Percentiles rank a stretch among this genome's conserved stretches.
These are phyloP conservation scores for Tuber borchii DNA, from an alignment of 495 filamentous ascomycete species.

Conservation along the genomic window DNA sequence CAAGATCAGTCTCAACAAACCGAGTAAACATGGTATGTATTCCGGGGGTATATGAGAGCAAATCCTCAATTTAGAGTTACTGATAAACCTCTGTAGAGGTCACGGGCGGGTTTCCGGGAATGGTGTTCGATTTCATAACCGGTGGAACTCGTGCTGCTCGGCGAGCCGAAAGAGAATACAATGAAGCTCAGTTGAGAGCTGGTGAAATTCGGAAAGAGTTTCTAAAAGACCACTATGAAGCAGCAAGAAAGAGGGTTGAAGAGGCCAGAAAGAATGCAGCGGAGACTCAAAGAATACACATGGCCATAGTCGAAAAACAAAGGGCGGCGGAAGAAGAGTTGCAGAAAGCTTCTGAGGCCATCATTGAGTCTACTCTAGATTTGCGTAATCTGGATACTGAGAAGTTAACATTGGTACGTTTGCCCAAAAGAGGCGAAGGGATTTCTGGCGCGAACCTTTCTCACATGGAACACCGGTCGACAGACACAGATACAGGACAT, in stretches of 20 bases:
- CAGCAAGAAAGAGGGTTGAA: background rate
- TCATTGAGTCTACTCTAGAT: conserved; percentile 1
- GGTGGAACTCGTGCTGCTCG: background rate
- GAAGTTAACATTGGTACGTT: conserved; percentile 1
- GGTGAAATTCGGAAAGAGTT: background rate
- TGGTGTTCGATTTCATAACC: background rate
- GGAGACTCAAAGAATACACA: background rate
- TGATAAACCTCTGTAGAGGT: background rate
- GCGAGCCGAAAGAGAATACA: background rate
- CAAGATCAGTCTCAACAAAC: background rate
- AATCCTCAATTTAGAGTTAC: background rate
- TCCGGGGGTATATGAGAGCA: background rate
- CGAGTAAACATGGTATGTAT: background rate
- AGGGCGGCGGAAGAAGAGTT: background rate
- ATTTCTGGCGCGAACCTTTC: background rate
- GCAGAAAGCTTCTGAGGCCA: background rate
- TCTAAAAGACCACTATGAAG: background rate
- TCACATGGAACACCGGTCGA: background rate
- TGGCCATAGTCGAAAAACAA: background rate
- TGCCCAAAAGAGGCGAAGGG: background rate
- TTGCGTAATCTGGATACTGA: background rate
- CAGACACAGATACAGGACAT: background rate
- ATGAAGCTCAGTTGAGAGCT: background rate
- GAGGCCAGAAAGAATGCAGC: background rate
- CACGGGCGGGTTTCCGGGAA: background rate